These are phyloP conservation scores for Myriangium duriaei DNA, from an alignment of 2,329 filamentous ascomycete genomes.

Conservation along the genomic window DNA sequence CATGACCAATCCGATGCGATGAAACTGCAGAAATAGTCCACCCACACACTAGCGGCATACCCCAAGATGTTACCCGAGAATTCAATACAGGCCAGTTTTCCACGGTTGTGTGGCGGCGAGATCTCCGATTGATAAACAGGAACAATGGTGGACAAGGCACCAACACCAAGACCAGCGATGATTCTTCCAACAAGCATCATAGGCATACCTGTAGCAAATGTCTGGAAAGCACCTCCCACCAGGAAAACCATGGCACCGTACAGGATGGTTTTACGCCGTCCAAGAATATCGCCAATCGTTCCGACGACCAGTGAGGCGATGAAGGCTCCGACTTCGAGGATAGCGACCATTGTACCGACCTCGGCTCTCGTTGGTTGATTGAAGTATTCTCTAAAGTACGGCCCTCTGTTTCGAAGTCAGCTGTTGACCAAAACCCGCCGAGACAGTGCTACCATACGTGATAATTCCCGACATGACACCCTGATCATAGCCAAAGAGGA, in stretches of 20 bases:
- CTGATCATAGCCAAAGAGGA: slow-evolving; percentile 82
- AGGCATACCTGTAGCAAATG: slow-evolving; percentile 65
- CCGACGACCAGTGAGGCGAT: slow-evolving; percentile 80
- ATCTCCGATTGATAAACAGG: slow-evolving; percentile 43
- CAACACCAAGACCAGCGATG: slow-evolving; percentile 39
- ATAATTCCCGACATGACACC: slow-evolving; percentile 74
- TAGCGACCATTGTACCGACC: slow-evolving; percentile 94
- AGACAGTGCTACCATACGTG: slow-evolving; percentile 41
- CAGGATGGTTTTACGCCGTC: slow-evolving; percentile 76
- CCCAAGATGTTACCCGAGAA: slow-evolving; percentile 95
- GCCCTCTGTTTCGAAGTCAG: slow-evolving; percentile 47
- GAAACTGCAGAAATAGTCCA: slow-evolving; percentile 92
- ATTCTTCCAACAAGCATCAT: slow-evolving; percentile 60
- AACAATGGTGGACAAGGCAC: slow-evolving; percentile 39
- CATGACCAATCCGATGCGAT: slow-evolving; percentile 79
- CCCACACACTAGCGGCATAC: slow-evolving; percentile 94
- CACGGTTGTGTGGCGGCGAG: slow-evolving; percentile 89
- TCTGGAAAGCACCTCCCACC: slow-evolving; percentile 72
- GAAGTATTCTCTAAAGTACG: slow-evolving; percentile 85
- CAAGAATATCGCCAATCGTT: slow-evolving; percentile 80
- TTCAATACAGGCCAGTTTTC: slow-evolving; percentile 92
- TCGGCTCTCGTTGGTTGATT: slow-evolving; percentile 74
- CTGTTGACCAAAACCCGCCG: slow-evolving; percentile 5
- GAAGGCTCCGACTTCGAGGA: slow-evolving; percentile 86
- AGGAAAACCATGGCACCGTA: slow-evolving; percentile 87